A percentile compares a stretch with the other conserved stretches of the same genome.
These are phyloP conservation scores for Ceratobasidium sp. DNA, from an alignment of 1,284 basidiomycete species.

Conservation along the genomic window DNA sequence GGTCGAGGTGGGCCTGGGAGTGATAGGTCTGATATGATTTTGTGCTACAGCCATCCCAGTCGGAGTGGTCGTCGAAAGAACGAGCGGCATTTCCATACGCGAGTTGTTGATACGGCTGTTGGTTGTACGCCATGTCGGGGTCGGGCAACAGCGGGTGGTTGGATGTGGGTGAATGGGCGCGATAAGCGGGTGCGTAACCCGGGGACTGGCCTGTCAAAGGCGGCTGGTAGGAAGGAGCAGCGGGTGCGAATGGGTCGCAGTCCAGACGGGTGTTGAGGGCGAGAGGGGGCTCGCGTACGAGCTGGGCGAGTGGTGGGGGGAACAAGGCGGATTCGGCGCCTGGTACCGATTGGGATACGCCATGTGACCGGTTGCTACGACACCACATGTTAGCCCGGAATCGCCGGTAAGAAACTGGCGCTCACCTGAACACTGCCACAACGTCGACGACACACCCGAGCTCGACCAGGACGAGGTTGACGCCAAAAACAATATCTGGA, in stretches of 20 bases:
- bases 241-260: conserved; percentile 31
- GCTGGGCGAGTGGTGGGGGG: conserved; percentile 34
- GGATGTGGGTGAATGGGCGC: conserved; percentile 31
- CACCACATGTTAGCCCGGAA: not conserved
- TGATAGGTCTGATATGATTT: conserved; percentile 68
- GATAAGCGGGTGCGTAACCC: conserved; percentile 37
- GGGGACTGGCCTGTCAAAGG: conserved; percentile 26
- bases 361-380: conserved; percentile 38
- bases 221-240: conserved; percentile 38
- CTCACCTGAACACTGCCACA: not conserved
- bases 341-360: conserved; percentile 29
- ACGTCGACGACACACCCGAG: not conserved
- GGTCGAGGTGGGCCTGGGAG: conserved; percentile 74
- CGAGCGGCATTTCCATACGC: conserved; percentile 58
- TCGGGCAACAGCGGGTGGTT: conserved; percentile 27
- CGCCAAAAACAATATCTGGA: not conserved
- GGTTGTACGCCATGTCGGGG: conserved; percentile 28
- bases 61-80: conserved; percentile 50
- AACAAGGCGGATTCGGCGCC: conserved; percentile 16
- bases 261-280: conserved; percentile 36
- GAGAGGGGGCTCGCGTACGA: conserved; percentile 37
- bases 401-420: no score
- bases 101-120: conserved; percentile 4
- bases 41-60: conserved; percentile 73
- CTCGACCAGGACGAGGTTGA: conserved; percentile 1